Base-by-base conservation (phyloP, 2,329 filamentous ascomycete genomes). In the Cordyceps tenuipes region DNA sequence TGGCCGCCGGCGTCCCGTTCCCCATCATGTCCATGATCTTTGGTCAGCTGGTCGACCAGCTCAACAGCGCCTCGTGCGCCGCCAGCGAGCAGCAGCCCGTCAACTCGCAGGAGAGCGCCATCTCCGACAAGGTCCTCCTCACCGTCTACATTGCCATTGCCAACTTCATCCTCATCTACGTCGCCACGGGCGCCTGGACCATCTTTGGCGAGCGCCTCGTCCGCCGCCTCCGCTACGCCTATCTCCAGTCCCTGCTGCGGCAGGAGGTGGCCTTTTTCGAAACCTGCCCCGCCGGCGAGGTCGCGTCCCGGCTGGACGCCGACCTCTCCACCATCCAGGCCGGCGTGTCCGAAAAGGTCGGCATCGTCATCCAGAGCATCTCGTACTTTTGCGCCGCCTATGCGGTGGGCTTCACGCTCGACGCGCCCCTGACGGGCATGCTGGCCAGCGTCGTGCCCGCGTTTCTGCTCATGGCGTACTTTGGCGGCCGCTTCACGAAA, bases 331-430 rank as follows among this genome's bases (percentile, higher is more conserved):
- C 80, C 0, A 81, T 87, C 54, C 82, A 82, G 59, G 77, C 78
- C 0, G 84, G 84, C 19, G 85, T 82, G 0, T 82, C 80, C 1
- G 84, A 87, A 70, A 87, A 87, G 66, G 82, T 85, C 19, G 83
- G 83, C 36, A 79, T 86, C 34, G 77, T 79, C 59, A 72, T 87
- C 2, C 75, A 77, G 13, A 82, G 77, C 48, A 66, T 82, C 12
- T 81, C 81, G 0, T 86, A 84, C 68, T 86, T 86, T 64, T 68
- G 85, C 49, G 82, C 84, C 0, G 81, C 83, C 2, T 86, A 84
- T 62, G 75, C 84, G 5, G 79, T 86, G 19, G 82, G 82, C 2
- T 86, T 86, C 63, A 79, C 84, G 69, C 82, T 84, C 63, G 76
- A 84, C 64, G 73, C 78, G 12, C 73, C 75, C 36, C 73, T 87